These are phyloP conservation scores for Lachancea lanzarotensis DNA, from an alignment of 805 yeast species.

Conservation along the genomic window DNA sequence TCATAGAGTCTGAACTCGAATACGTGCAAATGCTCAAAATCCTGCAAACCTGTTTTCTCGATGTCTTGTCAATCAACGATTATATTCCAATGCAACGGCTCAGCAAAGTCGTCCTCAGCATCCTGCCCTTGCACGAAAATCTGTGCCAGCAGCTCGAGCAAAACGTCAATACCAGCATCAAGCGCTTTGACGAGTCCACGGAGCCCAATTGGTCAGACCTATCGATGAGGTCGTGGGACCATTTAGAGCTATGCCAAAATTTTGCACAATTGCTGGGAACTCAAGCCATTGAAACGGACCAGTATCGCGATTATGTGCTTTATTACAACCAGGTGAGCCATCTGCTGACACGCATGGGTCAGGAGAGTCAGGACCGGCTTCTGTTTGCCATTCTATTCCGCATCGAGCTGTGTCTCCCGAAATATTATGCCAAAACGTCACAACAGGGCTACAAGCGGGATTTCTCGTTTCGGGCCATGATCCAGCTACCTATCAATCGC, in stretches of 20 bases:
- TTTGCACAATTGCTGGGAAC: constrained; percentile 1
- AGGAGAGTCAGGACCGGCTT: constrained; percentile 7
- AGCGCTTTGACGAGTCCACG: constrained; percentile 6
- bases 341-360: constrained; percentile 6
- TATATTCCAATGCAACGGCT: constrained; percentile 8
- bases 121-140: constrained; percentile 2
- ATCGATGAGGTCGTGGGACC: constrained; percentile 8
- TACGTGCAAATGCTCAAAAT: constrained; percentile 7
- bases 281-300: not conserved
- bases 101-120: constrained; percentile 4
- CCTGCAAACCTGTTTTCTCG: constrained; percentile 6
- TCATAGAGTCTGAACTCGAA: constrained; percentile 7
- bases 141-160: not conserved
- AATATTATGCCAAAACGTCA: constrained; percentile 6
- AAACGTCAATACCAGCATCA: constrained; percentile 1
- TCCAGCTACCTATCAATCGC: constrained; percentile 49
- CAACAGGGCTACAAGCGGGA: constrained; percentile 29
- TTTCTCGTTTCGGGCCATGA: constrained; percentile 46
- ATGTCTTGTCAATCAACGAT: constrained; percentile 6
- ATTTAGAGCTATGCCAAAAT: constrained; percentile 5
- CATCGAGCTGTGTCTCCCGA: constrained; percentile 8
- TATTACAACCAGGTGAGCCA: constrained; percentile 8
- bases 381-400: constrained; percentile 7
- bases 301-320: constrained; percentile 2
- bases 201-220: constrained; percentile 5